These are phyloP conservation scores for Thalassiosira livingstoniorum DNA, from an alignment of 352 stramenopile genomes.

Conservation along the genomic window DNA sequence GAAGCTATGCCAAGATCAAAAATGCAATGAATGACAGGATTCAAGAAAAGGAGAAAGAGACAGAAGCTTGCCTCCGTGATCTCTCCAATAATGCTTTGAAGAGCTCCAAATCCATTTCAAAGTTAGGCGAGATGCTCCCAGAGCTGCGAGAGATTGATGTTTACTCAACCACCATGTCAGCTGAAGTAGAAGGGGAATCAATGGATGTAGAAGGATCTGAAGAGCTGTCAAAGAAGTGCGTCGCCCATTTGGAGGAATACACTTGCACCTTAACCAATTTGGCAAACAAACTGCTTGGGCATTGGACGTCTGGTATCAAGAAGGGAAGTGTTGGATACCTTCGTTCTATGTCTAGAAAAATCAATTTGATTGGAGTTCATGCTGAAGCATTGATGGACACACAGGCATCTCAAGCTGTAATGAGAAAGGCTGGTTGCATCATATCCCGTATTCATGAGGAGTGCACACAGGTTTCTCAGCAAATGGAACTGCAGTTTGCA, in stretches of 20 bases:
- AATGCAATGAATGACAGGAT: constrained; percentile 22
- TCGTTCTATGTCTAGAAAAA: not conserved
- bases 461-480: not conserved
- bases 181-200: not conserved
- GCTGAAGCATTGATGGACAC: constrained; percentile 6
- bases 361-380: constrained; percentile 1
- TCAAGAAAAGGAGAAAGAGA: constrained; percentile 20
- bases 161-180: not conserved
- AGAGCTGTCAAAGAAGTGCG: constrained; percentile 5
- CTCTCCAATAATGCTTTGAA: not conserved
- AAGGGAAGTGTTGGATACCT: not conserved
- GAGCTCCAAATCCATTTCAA: constrained; percentile 5
- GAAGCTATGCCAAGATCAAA: constrained; percentile 31
- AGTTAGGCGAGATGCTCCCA: constrained; percentile 21
- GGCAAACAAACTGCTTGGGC: not conserved
- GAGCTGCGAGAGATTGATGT: constrained; percentile 36
- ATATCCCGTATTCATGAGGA: not conserved
- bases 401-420: constrained; percentile 3
- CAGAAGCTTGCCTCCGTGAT: not conserved
- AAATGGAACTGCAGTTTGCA: not conserved
- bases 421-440: not conserved
- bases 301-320: constrained; percentile 13
- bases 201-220: not conserved
- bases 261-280: not conserved
- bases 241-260: constrained; percentile 26